Evolutionary conservation across 257 asterid species (phyloP).

Genomic region (Capsicum rhomboideum): DNA sequence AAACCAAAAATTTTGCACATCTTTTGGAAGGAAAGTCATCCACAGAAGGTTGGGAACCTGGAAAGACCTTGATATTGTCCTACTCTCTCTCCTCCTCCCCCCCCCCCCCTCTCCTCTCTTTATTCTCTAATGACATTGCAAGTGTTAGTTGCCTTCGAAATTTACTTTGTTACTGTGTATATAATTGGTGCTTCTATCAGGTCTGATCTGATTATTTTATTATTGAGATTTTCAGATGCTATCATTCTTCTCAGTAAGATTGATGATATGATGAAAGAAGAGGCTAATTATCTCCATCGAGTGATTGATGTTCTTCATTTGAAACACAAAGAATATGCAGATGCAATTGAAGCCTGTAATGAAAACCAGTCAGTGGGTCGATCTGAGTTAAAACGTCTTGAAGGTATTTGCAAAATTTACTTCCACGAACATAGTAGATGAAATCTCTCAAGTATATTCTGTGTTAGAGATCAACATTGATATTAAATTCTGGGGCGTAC

Average conservation of each 20-base stretch:
- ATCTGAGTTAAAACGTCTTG: conserved; percentile 60
- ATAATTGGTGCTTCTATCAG: not conserved
- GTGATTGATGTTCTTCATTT: conserved; percentile 55
- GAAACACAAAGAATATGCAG: conserved; percentile 68
- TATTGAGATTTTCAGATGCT: conserved; percentile 40
- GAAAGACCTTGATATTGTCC: conserved; percentile 13
- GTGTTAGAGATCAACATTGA: not conserved
- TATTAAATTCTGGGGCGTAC: not conserved
- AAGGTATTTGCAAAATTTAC: conserved; percentile 38
- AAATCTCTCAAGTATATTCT: not conserved
- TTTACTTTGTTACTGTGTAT: not conserved
- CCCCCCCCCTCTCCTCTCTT: too few relatives aligned
- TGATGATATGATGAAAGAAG: conserved; percentile 67
- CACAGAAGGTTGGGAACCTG: conserved; percentile 53
- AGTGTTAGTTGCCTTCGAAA: not conserved
- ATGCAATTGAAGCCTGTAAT: conserved; percentile 56
- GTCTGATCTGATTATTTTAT: not conserved
- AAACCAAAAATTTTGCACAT: conserved; percentile 44
- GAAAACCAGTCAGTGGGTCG: conserved; percentile 54
- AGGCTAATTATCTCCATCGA: conserved; percentile 42
- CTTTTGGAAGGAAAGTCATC: conserved; percentile 50
- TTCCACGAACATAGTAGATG: not conserved
- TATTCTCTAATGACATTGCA: not conserved
- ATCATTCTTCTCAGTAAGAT: conserved; percentile 42
- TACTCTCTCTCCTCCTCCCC: not conserved